A percentile compares a stretch with the other conserved stretches of the same genome.
phyloP scores from a whole-genome alignment of 2,329 filamentous ascomycete genomes.

The Pezicula carpinea region DNA sequence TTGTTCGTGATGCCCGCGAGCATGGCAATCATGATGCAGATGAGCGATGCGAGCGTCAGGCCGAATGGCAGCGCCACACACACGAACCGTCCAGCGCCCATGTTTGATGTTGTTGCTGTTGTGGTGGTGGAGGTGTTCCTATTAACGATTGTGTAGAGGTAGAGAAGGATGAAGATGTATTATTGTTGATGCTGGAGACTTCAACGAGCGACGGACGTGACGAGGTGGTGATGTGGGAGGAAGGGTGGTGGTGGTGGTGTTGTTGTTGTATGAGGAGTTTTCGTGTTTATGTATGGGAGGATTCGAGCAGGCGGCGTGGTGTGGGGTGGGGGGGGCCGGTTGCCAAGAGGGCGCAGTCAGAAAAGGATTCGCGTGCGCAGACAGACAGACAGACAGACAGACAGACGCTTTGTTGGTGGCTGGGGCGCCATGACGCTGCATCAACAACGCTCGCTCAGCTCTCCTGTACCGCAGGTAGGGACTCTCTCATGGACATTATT shows the following conservation, averaged over 20 bases:
- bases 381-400: too few relatives aligned
- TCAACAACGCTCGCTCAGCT: too few relatives aligned
- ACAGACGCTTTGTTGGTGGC: too few relatives aligned
- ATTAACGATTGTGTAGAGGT: not conserved
- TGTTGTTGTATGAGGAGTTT: not conserved
- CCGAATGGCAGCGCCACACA: conserved; percentile 86
- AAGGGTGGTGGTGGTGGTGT: too few relatives aligned
- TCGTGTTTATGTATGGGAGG: conserved; percentile 2
- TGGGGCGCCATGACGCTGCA: too few relatives aligned
- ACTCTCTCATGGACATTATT: too few relatives aligned
- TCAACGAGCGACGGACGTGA: not conserved
- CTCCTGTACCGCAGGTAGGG: too few relatives aligned
- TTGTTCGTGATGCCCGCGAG: conserved; percentile 53
- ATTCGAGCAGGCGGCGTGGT: not conserved
- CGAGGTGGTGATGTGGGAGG: not conserved
- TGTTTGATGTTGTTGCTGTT: conserved; percentile 29
- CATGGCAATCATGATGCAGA: conserved; percentile 59
- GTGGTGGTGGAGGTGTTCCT: not conserved
- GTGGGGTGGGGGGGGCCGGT: not conserved
- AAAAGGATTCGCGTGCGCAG: not conserved
- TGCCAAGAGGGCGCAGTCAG: not conserved
- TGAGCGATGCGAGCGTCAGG: conserved; percentile 71
- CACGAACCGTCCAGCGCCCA: conserved; percentile 72
- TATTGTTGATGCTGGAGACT: not conserved
- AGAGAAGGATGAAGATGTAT: not conserved